A percentile compares a stretch with the other conserved stretches of the same genome.
phyloP scores from a whole-genome alignment of 257 asterid genomes.

The Forsythia viridissima region DNA sequence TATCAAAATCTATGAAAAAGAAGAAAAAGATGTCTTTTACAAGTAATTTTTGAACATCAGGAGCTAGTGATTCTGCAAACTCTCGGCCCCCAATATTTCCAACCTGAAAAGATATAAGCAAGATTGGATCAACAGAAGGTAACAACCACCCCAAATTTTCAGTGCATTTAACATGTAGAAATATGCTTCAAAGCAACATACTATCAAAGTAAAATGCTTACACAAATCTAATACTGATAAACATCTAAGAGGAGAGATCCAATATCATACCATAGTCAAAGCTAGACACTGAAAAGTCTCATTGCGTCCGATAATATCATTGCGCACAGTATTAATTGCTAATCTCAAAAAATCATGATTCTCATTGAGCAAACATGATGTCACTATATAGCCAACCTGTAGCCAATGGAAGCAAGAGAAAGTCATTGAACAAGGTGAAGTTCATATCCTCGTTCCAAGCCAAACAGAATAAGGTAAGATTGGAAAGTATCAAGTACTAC shows the following conservation, averaged over 20 bases:
- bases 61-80: slow-evolving; percentile 97
- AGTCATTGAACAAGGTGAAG: slow-evolving; percentile 21
- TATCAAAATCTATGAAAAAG: slow-evolving; percentile 19
- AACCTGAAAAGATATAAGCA: slow-evolving; percentile 55
- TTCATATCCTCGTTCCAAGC: slow-evolving; percentile 10
- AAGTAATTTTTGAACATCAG: slow-evolving; percentile 98
- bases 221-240: slow-evolving; percentile 12
- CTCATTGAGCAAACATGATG: slow-evolving; percentile 94
- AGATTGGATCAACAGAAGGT: slow-evolving; percentile 23
- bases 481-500: background rate
- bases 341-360: slow-evolving; percentile 95
- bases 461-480: slow-evolving; percentile 7
- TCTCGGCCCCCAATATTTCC: slow-evolving; percentile 99
- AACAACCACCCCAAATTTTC: slow-evolving; percentile 5
- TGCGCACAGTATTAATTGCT: slow-evolving; percentile 96
- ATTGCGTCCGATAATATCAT: slow-evolving; percentile 96
- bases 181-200: slow-evolving; percentile 1
- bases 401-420: slow-evolving; percentile 31
- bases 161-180: background rate
- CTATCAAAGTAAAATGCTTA: background rate
- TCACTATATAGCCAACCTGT: slow-evolving; percentile 99
- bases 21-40: slow-evolving; percentile 54
- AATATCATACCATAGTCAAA: slow-evolving; percentile 78
- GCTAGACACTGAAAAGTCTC: slow-evolving; percentile 99
- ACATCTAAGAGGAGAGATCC: slow-evolving; percentile 8